Percentiles rank a stretch among this genome's conserved stretches.
These are phyloP conservation scores for Metschnikowia orientalis DNA, from an alignment of 805 yeast species.

Conservation along the genomic window DNA sequence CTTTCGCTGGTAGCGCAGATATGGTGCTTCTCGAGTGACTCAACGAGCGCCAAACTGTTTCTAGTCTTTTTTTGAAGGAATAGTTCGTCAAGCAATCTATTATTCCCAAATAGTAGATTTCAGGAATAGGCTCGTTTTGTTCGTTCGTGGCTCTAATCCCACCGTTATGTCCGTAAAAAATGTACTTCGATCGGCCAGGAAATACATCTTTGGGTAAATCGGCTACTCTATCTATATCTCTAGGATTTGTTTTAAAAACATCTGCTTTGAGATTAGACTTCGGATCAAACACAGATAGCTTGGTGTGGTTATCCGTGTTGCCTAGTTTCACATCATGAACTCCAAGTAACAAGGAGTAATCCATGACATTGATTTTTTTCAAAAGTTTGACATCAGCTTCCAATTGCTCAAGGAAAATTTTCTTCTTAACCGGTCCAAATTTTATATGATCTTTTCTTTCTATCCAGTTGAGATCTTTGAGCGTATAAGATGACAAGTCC, in stretches of 20 bases:
- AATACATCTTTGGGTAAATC: constrained; percentile 44
- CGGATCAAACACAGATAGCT: constrained; percentile 43
- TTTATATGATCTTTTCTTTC: constrained; percentile 58
- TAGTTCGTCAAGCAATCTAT: constrained; percentile 90
- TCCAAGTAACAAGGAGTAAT: constrained; percentile 86
- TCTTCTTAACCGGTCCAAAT: constrained; percentile 69
- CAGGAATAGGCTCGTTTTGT: constrained; percentile 53
- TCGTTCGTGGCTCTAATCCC: constrained; percentile 75
- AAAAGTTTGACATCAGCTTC: constrained; percentile 70
- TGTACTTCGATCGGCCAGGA: constrained; percentile 47
- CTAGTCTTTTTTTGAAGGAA: constrained; percentile 67
- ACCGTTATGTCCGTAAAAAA: constrained; percentile 76
- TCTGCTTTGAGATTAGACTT: constrained; percentile 35
- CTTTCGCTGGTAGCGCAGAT: constrained; percentile 86
- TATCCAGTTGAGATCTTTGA: constrained; percentile 88
- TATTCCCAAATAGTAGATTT: constrained; percentile 85
- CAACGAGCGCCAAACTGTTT: constrained; percentile 79
- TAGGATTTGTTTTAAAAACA: constrained; percentile 45
- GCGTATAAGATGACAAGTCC: constrained; percentile 41
- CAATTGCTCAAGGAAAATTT: constrained; percentile 62
- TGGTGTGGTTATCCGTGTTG: constrained; percentile 37
- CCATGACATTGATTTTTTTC: constrained; percentile 83
- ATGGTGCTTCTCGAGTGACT: constrained; percentile 64
- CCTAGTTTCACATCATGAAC: constrained; percentile 71
- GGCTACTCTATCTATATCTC: constrained; percentile 34